Evolutionary conservation across 495 filamentous ascomycete species (phyloP).

Genomic region (Annulohypoxylon moriforme): DNA sequence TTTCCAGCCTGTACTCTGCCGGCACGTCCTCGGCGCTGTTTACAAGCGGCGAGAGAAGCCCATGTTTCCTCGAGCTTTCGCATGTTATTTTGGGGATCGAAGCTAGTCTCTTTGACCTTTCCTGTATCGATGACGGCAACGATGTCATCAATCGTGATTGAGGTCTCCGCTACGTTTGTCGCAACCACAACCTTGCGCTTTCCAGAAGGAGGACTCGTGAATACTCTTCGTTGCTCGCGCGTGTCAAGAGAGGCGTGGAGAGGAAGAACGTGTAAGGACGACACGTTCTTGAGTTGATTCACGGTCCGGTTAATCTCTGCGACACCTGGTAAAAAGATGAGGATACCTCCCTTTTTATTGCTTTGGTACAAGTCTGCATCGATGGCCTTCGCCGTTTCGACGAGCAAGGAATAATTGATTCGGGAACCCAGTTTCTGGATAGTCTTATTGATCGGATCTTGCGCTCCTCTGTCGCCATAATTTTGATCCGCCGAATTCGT

Average conservation of each 20-base stretch:
- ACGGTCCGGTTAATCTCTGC: conserved; percentile 89
- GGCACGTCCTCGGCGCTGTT: conserved; percentile 94
- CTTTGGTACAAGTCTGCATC: conserved; percentile 72
- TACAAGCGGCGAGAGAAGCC: conserved; percentile 94
- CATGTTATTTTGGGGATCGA: conserved; percentile 92
- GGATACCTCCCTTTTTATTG: conserved; percentile 79
- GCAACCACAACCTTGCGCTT: conserved; percentile 92
- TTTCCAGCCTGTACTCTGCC: conserved; percentile 89
- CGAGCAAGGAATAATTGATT: conserved; percentile 93
- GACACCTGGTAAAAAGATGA: conserved; percentile 90
- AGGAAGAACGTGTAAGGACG: conserved; percentile 81
- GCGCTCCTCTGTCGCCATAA: conserved; percentile 25
- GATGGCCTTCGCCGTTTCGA: conserved; percentile 79
- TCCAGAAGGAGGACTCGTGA: conserved; percentile 76
- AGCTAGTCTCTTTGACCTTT: conserved; percentile 94
- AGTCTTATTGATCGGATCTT: conserved; percentile 68
- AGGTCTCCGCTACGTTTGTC: conserved; percentile 97
- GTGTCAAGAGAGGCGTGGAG: conserved; percentile 93
- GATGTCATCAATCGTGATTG: conserved; percentile 97
- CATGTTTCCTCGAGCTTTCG: conserved; percentile 93
- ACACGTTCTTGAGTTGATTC: conserved; percentile 72
- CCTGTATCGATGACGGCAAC: conserved; percentile 97
- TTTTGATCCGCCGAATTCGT: conserved; percentile 27
- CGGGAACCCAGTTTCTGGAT: conserved; percentile 82
- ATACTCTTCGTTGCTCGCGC: conserved; percentile 86